Evolutionary conservation across 2,329 filamentous ascomycete genomes (phyloP).

Genomic region (Aureobasidium vineae): DNA sequence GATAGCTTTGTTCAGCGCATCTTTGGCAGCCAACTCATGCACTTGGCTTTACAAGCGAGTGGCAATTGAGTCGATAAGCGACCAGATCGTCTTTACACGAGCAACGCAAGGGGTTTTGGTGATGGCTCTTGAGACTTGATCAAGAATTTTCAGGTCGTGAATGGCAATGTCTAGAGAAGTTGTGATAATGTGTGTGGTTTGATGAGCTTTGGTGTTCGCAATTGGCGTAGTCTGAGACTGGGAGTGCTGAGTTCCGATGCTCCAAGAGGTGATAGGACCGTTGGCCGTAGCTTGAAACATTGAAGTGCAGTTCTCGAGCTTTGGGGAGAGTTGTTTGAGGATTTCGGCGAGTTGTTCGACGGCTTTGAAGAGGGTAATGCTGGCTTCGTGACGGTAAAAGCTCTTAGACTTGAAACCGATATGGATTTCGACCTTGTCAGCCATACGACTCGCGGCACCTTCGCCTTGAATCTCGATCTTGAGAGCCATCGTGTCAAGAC

Average conservation of each 20-base stretch:
- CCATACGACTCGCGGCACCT: background rate
- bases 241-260: background rate
- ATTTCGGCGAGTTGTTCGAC: background rate
- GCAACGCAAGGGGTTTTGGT: background rate
- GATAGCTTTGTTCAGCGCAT: background rate
- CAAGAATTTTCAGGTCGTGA: background rate
- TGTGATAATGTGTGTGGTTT: background rate
- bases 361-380: background rate
- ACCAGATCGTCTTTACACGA: background rate
- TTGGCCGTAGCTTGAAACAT: background rate
- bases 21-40: background rate
- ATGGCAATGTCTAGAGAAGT: background rate
- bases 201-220: background rate
- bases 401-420: background rate
- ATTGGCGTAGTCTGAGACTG: background rate
- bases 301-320: background rate
- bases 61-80: background rate
- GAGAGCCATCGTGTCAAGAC: background rate
- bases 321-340: background rate
- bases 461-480: background rate
- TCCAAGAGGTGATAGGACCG: constrained; percentile 1
- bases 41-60: background rate
- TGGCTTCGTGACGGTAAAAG: background rate
- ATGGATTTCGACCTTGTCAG: background rate
- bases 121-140: background rate